A percentile compares a stretch with the other conserved stretches of the same genome.
These are phyloP conservation scores for Saturnispora dispora DNA, from an alignment of 805 yeast genomes.

Conservation along the genomic window DNA sequence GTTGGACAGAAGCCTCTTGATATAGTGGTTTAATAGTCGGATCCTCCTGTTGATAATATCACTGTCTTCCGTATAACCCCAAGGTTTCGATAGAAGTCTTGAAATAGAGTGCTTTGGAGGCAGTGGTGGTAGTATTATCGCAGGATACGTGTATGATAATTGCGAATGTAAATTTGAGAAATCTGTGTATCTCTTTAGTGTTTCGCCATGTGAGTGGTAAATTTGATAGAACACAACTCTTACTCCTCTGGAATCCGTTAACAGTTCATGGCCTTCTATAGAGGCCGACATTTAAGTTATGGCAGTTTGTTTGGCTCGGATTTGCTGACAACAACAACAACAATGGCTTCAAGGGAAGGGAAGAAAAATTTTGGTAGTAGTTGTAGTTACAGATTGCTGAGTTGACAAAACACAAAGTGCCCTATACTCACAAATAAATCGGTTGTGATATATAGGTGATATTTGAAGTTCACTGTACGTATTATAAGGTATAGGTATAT, in stretches of 20 bases:
- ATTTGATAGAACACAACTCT: slow-evolving; percentile 26
- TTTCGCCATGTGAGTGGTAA: slow-evolving; percentile 12
- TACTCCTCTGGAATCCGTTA: slow-evolving; percentile 23
- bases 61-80: slow-evolving; percentile 24
- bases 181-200: slow-evolving; percentile 79
- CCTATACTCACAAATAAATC: no score
- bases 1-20: slow-evolving; percentile 31
- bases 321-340: not conserved
- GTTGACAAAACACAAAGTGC: no score
- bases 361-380: not conserved
- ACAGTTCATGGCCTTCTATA: slow-evolving; percentile 17
- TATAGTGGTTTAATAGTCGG: slow-evolving; percentile 36
- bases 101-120: slow-evolving; percentile 69
- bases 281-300: not conserved
- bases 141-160: slow-evolving; percentile 66
- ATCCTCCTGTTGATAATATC: slow-evolving; percentile 39
- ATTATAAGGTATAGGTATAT: not conserved
- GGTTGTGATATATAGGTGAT: no score
- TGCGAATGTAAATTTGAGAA: slow-evolving; percentile 73
- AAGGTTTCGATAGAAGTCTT: slow-evolving; percentile 24
- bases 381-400: no score
- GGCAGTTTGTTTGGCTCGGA: not conserved
- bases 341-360: not conserved
- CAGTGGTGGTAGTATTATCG: slow-evolving; percentile 89
- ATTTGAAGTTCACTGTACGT: no score